Percentiles rank a stretch among this genome's conserved stretches.
Evolutionary conservation across 2,329 filamentous ascomycete genomes (phyloP).

Genomic region (Leptographium lundbergii): DNA sequence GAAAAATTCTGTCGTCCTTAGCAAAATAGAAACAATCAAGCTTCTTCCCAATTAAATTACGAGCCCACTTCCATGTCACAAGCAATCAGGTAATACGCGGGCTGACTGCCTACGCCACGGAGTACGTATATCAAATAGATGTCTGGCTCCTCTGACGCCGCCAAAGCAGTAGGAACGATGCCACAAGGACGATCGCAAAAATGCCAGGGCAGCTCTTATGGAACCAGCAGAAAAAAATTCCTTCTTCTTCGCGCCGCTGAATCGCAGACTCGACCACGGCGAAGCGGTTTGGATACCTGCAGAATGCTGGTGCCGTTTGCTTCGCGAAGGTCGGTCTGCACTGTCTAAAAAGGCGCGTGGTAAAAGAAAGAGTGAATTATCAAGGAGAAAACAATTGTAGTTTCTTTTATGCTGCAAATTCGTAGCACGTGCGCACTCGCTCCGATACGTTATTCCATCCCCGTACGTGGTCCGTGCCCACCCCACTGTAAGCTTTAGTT

Average conservation of each 20-base stretch:
- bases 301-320: constrained; percentile 54
- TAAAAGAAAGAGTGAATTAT: not conserved
- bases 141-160: constrained; percentile 77
- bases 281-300: constrained; percentile 41
- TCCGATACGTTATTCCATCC: constrained; percentile 2
- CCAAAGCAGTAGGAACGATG: constrained; percentile 46
- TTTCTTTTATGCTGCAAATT: not conserved
- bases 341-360: constrained; percentile 47
- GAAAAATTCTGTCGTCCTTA: no score
- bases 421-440: not conserved
- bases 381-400: not conserved
- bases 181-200: constrained; percentile 19
- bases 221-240: constrained; percentile 27
- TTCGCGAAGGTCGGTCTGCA: constrained; percentile 55
- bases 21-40: not conserved
- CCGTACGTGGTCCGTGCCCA: not conserved
- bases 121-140: constrained; percentile 18
- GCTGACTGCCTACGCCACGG: not conserved
- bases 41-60: not conserved
- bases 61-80: no score
- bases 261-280: constrained; percentile 53
- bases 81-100: not conserved
- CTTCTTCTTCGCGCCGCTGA: constrained; percentile 43
- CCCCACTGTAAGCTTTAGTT: not conserved
- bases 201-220: constrained; percentile 47